Evolutionary conservation across 139 green algal genomes (phyloP).

Genomic region (Chlorella sp.): DNA sequence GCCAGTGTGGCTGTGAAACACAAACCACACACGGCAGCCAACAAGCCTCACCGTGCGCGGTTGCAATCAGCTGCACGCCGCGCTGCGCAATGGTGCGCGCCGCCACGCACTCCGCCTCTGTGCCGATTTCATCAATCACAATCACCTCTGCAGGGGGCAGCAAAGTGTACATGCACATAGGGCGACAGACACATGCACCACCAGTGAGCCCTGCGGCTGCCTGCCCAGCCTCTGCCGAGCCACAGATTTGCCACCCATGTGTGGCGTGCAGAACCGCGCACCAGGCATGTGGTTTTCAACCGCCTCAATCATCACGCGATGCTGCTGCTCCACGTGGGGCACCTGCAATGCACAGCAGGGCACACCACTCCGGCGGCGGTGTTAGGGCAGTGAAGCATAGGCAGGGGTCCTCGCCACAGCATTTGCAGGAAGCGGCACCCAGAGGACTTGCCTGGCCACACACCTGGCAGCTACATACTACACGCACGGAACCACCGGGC

Average conservation of each 20-base stretch:
- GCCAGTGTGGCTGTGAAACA: too few relatives aligned
- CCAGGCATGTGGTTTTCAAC: constrained; percentile 97
- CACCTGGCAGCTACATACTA: neutral
- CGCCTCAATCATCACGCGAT: constrained; percentile 93
- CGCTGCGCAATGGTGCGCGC: constrained; percentile 97
- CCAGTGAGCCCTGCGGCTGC: too few relatives aligned
- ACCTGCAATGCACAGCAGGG: constrained; percentile 53
- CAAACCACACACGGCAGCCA: neutral
- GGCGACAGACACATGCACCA: neutral
- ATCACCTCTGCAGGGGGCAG: constrained; percentile 75
- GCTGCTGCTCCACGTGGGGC: constrained; percentile 84
- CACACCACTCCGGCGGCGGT: too few relatives aligned
- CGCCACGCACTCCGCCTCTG: constrained; percentile 92
- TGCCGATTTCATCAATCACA: constrained; percentile 98
- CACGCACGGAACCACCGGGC: too few relatives aligned
- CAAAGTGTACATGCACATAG: too few relatives aligned
- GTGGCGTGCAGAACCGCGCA: neutral
- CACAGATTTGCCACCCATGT: too few relatives aligned
- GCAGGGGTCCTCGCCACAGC: too few relatives aligned
- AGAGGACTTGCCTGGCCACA: neutral
- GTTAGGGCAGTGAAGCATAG: too few relatives aligned
- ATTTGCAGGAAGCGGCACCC: too few relatives aligned
- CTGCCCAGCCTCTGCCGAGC: too few relatives aligned
- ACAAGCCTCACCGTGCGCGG: constrained; percentile 73
- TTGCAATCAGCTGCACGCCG: constrained; percentile 94